Base-by-base conservation (phyloP, 306 rosid species). In the Cicer chorassanicum region DNA sequence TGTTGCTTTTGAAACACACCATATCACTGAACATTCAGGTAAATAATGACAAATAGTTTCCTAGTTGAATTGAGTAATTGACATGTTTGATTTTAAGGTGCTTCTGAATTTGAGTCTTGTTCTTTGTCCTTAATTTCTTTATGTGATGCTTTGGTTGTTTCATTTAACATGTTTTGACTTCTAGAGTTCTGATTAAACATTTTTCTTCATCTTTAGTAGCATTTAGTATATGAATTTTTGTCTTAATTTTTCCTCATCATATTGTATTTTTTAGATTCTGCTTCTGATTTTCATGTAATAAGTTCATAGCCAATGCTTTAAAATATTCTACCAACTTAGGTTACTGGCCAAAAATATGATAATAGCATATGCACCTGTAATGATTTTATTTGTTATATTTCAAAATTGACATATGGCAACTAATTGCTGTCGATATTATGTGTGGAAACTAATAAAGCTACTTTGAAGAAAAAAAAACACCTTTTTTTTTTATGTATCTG, bases 11-110 rank as follows among this genome's bases (percentile, higher is more conserved):
- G 89, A 85, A 76, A 73, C 71, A 57, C 86, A 86, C 66, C 51
- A 50, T 69, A 66, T 82, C 60, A 81, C 80, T 29, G 38, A 74
- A 15, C 86, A 86, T 61, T 82, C 90, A 79, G 90, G 92, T 90
- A 24, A 24, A 24, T 24, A 80, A 57, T 14, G 49, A 34, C 24
- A 61, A 16, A 21, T 69, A 24, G 21, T 50, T 83, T 64, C 63
- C 36, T 60, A 7, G 51, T 65, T 36, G 13, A 21, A 55, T 15
- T 29, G 36, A 29, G 36, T 29, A 29, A 29, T 29, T 75, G 12
- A 39, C 38, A 48, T 40, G 21, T 68, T 1, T 11, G 48, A 10
- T 46, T 68, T 76, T 48, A 57, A 15, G 49, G 13, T 12, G n/a
- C 7, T 79, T 73, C 46, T 43, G 39, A 56, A 56, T 21, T 9